Evolutionary conservation across 805 yeast genomes (phyloP), one percentile per base, ranked within the genome.

Genomic region (Schizosaccharomyces cryophilus): DNA sequence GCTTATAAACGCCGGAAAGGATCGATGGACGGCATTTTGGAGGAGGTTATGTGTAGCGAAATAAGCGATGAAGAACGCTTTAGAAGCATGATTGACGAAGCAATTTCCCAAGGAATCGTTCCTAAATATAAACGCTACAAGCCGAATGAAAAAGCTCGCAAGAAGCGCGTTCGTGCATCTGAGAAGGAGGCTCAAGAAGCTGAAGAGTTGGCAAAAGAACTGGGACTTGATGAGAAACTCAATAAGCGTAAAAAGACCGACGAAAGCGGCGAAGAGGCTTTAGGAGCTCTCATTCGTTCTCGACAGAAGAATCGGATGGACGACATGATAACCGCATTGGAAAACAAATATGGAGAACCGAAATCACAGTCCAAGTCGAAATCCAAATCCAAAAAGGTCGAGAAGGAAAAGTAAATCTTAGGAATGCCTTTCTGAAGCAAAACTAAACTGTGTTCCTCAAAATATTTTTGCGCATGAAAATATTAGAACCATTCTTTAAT

Each of bases 31-130:
- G 73, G 74, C 60, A 72, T 87, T 5, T 84, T 87, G 67, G 95
- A 87, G 68, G 74, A 76, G 42, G 82, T 88, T 3, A 84, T 93
- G 9, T 95, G 88, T 70, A 75, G 85, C 61, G 88, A 84, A 64
- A 75, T 83, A 55, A 77, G 74, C 45, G 87, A 83, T 65, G 94
- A 85, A 66, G 71, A 70, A 40, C 75, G 95, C 47, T 75, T 85
- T 55, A 78, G 77, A 62, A 69, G 68, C 1, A 74, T 81, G 1
- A 77, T 87, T 35, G 72, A 75, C 40, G 72, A 73, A 15, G 72
- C 81, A 51, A 70, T 78, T 17, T 69, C 68, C 4, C 71, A 71
- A 1, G 71, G 73, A 1, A 72, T 71, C 4, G 69, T 77, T 40
- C 73, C 73, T 21, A 61, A 68, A 6, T 71, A 73, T 19, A 70